These are phyloP conservation scores for Gossypium thurberi DNA, from an alignment of 345 rosid genomes.

Conservation along the genomic window DNA sequence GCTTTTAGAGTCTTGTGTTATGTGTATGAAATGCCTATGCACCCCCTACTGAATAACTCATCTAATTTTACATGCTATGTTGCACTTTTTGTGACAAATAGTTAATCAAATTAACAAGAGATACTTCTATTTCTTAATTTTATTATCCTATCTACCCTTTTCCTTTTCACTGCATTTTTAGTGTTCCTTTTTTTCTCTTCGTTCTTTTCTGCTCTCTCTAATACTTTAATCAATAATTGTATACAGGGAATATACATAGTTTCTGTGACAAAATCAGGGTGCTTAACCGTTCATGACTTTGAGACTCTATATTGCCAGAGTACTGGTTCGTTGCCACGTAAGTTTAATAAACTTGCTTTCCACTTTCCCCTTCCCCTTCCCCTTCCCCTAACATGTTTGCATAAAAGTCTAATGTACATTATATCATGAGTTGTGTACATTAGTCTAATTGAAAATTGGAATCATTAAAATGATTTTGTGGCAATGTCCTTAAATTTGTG, in stretches of 20 bases:
- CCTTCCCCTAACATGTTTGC: neutral
- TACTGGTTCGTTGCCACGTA: constrained; percentile 28
- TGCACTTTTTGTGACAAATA: neutral
- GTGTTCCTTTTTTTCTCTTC: constrained; percentile 1
- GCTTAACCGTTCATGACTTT: constrained; percentile 85
- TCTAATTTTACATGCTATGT: neutral
- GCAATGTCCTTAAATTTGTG: neutral
- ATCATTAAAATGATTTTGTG: neutral
- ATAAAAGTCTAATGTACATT: neutral
- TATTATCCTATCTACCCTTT: neutral
- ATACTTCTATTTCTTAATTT: neutral
- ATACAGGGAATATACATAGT: constrained; percentile 79
- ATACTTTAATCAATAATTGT: neutral
- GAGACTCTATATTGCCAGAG: constrained; percentile 65
- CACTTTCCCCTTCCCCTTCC: neutral
- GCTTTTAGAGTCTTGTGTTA: neutral
- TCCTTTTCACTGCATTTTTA: neutral
- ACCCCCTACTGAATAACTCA: neutral
- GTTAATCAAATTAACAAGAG: neutral
- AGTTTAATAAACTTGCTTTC: constrained; percentile 19
- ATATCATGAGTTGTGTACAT: neutral
- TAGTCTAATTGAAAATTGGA: neutral
- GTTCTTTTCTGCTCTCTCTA: neutral
- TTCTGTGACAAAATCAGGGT: constrained; percentile 72
- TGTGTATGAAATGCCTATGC: neutral